Conservation (phyloP, 2,329 filamentous ascomycete genomes). For the Penicillium capsulatum region DNA sequence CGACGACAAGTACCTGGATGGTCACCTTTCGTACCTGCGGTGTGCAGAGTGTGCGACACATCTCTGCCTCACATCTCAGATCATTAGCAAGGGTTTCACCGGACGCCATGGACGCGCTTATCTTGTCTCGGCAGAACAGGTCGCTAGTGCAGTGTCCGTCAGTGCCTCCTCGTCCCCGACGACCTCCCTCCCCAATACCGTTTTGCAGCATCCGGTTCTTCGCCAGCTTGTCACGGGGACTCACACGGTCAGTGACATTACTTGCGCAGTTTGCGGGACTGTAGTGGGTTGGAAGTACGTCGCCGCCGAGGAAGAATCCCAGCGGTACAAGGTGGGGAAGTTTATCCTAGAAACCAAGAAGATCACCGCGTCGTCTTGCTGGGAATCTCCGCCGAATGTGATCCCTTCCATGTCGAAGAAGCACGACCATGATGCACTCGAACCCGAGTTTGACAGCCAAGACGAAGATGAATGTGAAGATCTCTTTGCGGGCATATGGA, state of each 20-base stretch:
- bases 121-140: constrained; percentile 50
- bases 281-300: constrained; percentile 64
- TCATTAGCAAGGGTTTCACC: constrained; percentile 63
- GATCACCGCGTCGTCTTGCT: constrained; percentile 48
- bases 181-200: constrained; percentile 55
- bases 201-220: constrained; percentile 53
- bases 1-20: constrained; percentile 39
- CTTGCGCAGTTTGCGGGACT: constrained; percentile 53
- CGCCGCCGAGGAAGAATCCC: constrained; percentile 56
- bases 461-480: constrained; percentile 66
- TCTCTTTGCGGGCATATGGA: constrained; percentile 61
- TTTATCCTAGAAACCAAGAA: constrained; percentile 61
- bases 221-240: constrained; percentile 60
- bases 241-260: constrained; percentile 60
- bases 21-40: constrained; percentile 53
- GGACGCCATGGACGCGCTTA: constrained; percentile 62
- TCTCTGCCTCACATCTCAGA: constrained; percentile 56
- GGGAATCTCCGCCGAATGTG: constrained; percentile 43
- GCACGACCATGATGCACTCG: constrained; percentile 14
- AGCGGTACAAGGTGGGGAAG: constrained; percentile 64
- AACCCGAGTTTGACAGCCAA: constrained; percentile 60
- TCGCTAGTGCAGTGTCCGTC: constrained; percentile 29
- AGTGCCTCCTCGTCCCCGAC: constrained; percentile 26
- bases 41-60: constrained; percentile 58
- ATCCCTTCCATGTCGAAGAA: constrained; percentile 6